Evolutionary conservation across 2,329 filamentous ascomycete genomes (phyloP).

Genomic region (Leptographium wingfieldii): DNA sequence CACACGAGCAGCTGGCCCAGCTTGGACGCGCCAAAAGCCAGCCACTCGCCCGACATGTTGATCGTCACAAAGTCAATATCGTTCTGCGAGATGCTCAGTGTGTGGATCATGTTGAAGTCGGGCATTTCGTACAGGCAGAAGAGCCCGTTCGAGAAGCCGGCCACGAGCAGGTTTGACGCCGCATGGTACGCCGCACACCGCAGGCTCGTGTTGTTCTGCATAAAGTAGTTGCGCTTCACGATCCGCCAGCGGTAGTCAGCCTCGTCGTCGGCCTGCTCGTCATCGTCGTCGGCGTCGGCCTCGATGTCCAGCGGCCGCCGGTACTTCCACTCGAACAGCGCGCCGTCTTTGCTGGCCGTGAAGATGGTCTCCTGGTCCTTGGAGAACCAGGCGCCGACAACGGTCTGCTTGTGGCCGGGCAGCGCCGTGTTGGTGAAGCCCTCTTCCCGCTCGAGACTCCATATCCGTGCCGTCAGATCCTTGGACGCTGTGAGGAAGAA

Average conservation of each 20-base stretch:
- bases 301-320: constrained; percentile 31
- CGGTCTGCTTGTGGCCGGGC: constrained; percentile 78
- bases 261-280: constrained; percentile 47
- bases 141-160: constrained; percentile 86
- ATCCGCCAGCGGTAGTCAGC: constrained; percentile 79
- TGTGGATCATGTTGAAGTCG: constrained; percentile 91
- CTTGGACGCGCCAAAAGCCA: constrained; percentile 92
- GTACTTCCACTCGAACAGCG: constrained; percentile 89
- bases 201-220: constrained; percentile 77
- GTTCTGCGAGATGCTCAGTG: constrained; percentile 85
- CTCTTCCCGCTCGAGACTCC: constrained; percentile 79
- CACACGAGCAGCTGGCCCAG: constrained; percentile 93
- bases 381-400: constrained; percentile 95
- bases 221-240: constrained; percentile 81
- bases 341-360: constrained; percentile 94
- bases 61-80: constrained; percentile 92
- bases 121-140: constrained; percentile 95
- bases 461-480: constrained; percentile 86
- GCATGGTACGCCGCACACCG: constrained; percentile 87
- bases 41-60: constrained; percentile 90
- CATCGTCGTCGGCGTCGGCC: constrained; percentile 38
- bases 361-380: constrained; percentile 91
- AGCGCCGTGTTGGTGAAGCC: constrained; percentile 83
- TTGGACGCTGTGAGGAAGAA: constrained; percentile 91
- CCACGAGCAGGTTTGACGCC: constrained; percentile 80